phyloP scores from a whole-genome alignment of 495 filamentous ascomycete genomes.

The Aspergillus taichungensis region DNA sequence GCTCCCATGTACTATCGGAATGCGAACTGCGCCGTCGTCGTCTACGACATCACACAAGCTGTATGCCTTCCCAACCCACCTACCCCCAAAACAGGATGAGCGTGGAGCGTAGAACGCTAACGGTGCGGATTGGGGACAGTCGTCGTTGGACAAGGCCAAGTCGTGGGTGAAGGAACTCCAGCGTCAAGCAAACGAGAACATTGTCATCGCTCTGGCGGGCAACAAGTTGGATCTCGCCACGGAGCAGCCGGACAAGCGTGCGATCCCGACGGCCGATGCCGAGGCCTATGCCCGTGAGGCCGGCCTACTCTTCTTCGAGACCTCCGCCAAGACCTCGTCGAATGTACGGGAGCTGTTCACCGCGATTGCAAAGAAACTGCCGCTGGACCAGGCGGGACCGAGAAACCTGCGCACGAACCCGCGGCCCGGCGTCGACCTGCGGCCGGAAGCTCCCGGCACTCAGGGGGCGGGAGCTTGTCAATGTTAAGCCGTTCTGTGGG shows the following conservation, averaged over 20 bases:
- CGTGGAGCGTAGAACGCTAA: slow-evolving; percentile 3
- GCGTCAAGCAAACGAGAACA: slow-evolving; percentile 97
- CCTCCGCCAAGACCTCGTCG: slow-evolving; percentile 90
- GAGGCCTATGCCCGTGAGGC: slow-evolving; percentile 93
- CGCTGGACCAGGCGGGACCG: slow-evolving; percentile 87
- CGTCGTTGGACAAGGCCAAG: slow-evolving; percentile 96
- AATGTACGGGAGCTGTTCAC: slow-evolving; percentile 96
- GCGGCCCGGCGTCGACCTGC: slow-evolving; percentile 71
- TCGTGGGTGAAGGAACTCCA: slow-evolving; percentile 99
- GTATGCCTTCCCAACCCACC: slow-evolving; percentile 48
- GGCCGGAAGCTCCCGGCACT: slow-evolving; percentile 67
- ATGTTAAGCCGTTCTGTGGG: slow-evolving; percentile 51
- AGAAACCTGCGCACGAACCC: slow-evolving; percentile 68
- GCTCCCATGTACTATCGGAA: slow-evolving; percentile 99
- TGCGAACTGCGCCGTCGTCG: slow-evolving; percentile 96
- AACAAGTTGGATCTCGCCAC: slow-evolving; percentile 95
- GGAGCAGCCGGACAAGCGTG: slow-evolving; percentile 86
- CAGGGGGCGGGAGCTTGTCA: slow-evolving; percentile 66
- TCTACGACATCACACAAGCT: slow-evolving; percentile 98
- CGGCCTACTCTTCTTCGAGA: slow-evolving; percentile 92
- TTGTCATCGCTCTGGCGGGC: slow-evolving; percentile 94
- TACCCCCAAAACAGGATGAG: too few relatives aligned
- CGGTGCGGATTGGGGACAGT: slow-evolving; percentile 39
- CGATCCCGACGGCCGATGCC: slow-evolving; percentile 77
- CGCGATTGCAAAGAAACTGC: slow-evolving; percentile 95